Evolutionary conservation across 2,329 filamentous ascomycete genomes (phyloP), one percentile per base, ranked within the genome.

Genomic region (Xylaria sp.): DNA sequence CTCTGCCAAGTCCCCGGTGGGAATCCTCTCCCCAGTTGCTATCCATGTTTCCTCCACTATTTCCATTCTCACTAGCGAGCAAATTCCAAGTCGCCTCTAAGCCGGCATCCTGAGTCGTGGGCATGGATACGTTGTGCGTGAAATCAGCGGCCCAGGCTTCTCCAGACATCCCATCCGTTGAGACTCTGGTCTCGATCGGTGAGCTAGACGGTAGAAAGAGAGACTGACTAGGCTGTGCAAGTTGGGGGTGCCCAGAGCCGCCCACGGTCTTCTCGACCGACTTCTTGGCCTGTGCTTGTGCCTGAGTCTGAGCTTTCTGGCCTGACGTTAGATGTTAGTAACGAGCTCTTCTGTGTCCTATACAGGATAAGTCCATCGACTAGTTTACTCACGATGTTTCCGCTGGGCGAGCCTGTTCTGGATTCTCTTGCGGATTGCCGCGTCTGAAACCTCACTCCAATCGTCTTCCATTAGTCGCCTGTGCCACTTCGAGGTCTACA

Each of bases 341-440:
- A 15, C 18, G 6, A 46, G 41, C 15, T 46, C 41, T 18, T n/a
- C 12, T 46, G 13, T 46, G 18, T 46, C 6, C 13, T 46, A 46
- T 46, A 46, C 12, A 18, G 12, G 41, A n/a, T 28, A 28, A 46
- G 41, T n/a, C 18, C 18, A 18, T 46, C 13, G 18, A 5, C 15
- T 46, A n/a, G 41, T 18, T n/a, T 15, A n/a, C 50, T 63, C 41
- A 63, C 10, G 89, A 89, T 31, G 60, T 9, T 63, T 63, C 4
- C 60, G 50, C 37, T 63, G 60, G 2, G 60, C 60, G n/a, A 63
- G 60, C 5, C 60, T 50, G 15, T 63, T 63, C 39, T 63, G 60
- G 18, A 63, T 46, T 25, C 60, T 55, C 37, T 63, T 63, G 15
- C 60, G 60, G 4, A 63, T 10, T 39, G 51, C 28, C 20, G 25